Percentiles rank a stretch among this genome's conserved stretches.
Evolutionary conservation across 176 grass and related monocot genomes (phyloP).

Genomic region (Musa schizocarpa): DNA sequence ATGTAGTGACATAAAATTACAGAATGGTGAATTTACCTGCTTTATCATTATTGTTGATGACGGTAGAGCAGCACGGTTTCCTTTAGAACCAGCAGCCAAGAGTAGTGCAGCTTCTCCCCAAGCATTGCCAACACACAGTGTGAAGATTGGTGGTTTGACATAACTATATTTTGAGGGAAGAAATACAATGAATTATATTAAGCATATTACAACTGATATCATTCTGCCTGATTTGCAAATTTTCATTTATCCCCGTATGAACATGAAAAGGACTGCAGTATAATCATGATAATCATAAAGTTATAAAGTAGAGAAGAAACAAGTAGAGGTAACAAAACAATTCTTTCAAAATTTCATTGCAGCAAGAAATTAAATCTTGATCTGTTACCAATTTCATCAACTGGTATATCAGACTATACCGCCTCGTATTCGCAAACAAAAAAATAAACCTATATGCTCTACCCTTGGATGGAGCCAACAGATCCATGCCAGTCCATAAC

Average conservation of each 20-base stretch:
- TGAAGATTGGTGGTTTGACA: constrained; percentile 81
- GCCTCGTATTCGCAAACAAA: too few species aligned
- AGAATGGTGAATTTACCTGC: constrained; percentile 37
- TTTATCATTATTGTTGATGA: constrained; percentile 95
- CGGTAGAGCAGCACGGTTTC: constrained; percentile 85
- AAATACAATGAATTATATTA: not conserved
- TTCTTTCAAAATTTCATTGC: too few species aligned
- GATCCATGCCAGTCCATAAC: too few species aligned
- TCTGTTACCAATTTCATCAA: too few species aligned
- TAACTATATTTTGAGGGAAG: constrained; percentile 36
- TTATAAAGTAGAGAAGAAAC: too few species aligned
- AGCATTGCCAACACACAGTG: constrained; percentile 89
- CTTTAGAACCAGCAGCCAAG: constrained; percentile 83
- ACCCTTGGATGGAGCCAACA: too few species aligned
- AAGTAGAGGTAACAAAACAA: too few species aligned
- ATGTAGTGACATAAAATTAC: not conserved
- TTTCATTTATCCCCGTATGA: not conserved
- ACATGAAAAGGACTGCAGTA: not conserved
- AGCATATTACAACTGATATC: not conserved
- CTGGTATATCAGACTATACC: too few species aligned
- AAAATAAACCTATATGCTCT: too few species aligned
- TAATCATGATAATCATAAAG: not conserved
- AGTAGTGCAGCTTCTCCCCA: constrained; percentile 91
- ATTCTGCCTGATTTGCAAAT: too few species aligned
- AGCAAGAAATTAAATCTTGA: too few species aligned